Conservation (phyloP, 106 monocot species). For the Gastrodia elata region DNA sequence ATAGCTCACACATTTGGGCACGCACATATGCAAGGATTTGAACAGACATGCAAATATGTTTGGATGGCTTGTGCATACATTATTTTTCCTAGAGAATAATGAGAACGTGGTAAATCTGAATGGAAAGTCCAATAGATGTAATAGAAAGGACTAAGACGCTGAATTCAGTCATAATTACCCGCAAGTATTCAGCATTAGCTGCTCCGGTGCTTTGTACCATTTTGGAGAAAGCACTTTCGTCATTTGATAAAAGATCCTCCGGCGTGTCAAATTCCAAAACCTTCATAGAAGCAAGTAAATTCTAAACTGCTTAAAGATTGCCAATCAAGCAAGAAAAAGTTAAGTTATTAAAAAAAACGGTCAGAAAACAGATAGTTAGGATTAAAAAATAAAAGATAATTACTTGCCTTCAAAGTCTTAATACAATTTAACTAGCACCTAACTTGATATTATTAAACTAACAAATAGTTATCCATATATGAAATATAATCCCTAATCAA, state of each 20-base stretch:
- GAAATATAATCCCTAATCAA: too few relatives aligned
- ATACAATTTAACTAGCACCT: too few relatives aligned
- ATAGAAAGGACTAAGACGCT: background rate
- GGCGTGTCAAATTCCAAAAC: slow-evolving; percentile 86
- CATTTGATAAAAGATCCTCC: slow-evolving; percentile 64
- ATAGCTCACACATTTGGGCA: too few relatives aligned
- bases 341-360: background rate
- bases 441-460: too few relatives aligned
- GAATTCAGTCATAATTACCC: slow-evolving; percentile 30
- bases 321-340: background rate
- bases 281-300: slow-evolving; percentile 30
- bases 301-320: background rate
- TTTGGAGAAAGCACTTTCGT: slow-evolving; percentile 91
- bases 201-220: slow-evolving; percentile 95
- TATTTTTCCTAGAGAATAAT: slow-evolving; percentile 10
- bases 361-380: too few relatives aligned
- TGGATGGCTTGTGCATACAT: too few relatives aligned
- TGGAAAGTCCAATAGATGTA: background rate
- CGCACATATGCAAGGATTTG: too few relatives aligned
- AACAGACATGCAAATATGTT: too few relatives aligned
- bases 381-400: too few relatives aligned
- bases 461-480: too few relatives aligned
- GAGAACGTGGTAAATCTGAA: background rate
- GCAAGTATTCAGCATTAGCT: slow-evolving; percentile 91
- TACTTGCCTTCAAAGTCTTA: too few relatives aligned